Percentiles rank a stretch among this genome's conserved stretches.
phyloP scores from a whole-genome alignment of 75 land plant species.

The Pinus tabuliformis region DNA sequence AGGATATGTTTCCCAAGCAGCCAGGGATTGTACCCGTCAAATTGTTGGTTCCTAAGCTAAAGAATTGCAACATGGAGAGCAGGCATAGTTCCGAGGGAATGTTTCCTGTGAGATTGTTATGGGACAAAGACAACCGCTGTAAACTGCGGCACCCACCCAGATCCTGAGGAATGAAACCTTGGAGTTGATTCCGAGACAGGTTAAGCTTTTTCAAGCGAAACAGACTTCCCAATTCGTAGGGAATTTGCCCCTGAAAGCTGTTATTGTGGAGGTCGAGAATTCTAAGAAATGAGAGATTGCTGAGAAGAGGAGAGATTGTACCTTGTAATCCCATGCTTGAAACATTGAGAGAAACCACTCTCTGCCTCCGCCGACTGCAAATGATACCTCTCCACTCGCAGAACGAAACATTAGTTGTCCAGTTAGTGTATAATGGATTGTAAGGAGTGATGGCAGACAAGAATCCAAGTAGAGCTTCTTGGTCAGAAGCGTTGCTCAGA shows the following conservation, averaged over 20 bases:
- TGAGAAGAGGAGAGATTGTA: constrained; percentile 41
- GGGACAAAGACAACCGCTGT: constrained; percentile 56
- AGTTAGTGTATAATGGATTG: constrained; percentile 28
- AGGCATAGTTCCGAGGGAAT: constrained; percentile 62
- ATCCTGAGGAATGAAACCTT: constrained; percentile 59
- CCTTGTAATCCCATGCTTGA: constrained; percentile 58
- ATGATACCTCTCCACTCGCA: constrained; percentile 54
- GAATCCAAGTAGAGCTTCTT: constrained; percentile 30
- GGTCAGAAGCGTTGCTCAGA: neutral
- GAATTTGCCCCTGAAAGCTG: constrained; percentile 71
- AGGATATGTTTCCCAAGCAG: constrained; percentile 46
- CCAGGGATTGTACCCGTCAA: constrained; percentile 71
- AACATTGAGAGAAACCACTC: constrained; percentile 42
- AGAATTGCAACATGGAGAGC: constrained; percentile 37
- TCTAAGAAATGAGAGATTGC: constrained; percentile 31
- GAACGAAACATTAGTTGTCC: constrained; percentile 29
- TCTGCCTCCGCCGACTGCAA: constrained; percentile 26
- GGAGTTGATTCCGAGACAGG: constrained; percentile 59
- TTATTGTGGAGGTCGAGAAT: constrained; percentile 69
- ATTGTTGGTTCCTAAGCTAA: constrained; percentile 60
- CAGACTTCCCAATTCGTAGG: constrained; percentile 42
- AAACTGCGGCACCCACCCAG: constrained; percentile 63
- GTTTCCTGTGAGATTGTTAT: constrained; percentile 64
- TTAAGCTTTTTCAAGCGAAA: constrained; percentile 45
- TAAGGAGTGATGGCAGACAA: constrained; percentile 29